Base-by-base conservation (phyloP, 2,329 filamentous ascomycete species). In the Cryphonectria radicalis region DNA sequence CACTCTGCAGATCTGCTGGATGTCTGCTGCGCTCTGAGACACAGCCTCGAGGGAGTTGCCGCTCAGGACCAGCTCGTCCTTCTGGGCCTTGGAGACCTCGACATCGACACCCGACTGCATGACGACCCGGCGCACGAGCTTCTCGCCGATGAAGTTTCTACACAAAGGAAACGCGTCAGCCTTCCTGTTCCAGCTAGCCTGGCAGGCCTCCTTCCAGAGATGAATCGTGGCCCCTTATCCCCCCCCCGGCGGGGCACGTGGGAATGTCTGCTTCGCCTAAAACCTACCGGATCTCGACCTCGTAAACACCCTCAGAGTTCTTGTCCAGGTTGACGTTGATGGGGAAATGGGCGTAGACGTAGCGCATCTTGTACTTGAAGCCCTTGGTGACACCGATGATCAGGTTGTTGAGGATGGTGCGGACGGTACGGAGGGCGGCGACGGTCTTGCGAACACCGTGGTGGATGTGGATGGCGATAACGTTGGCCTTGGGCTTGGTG, bases 291-390 rank as follows among this genome's bases (percentile, higher is more conserved):
- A 99, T 98, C 92, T 99, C 96, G 82, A 99, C 93, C 86, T 97
- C 93, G 83, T 82, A 92, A 79, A 91, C 86, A 78, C 91, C 95
- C 88, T 98, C 96, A 82, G 85, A 84, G 90, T 95, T 95, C 92
- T 98, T 95, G 81, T 97, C 94, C 79, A 99, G 86, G 90, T 98
- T 98, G 88, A 99, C 95, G 91, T 99, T 99, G 94, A 99, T 99
- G 87, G 96, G 96, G 84, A 99, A 99, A 92, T 99, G 96, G 84
- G 96, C 96, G 86, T 99, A 99, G 86, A 99, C 96, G 89, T 99
- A 99, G 82, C 97, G 94, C 95, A 99, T 98, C 93, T 99, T 99
- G 93, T 99, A 99, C 89, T 97, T 97, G 93, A 92, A 99, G 79
- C 96, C 96, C 90, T 95, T 97, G 84, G 96, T 99, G 78, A 99